Conservation (phyloP, 2,329 filamentous ascomycete species). For the Huntiella bhutanensis region DNA sequence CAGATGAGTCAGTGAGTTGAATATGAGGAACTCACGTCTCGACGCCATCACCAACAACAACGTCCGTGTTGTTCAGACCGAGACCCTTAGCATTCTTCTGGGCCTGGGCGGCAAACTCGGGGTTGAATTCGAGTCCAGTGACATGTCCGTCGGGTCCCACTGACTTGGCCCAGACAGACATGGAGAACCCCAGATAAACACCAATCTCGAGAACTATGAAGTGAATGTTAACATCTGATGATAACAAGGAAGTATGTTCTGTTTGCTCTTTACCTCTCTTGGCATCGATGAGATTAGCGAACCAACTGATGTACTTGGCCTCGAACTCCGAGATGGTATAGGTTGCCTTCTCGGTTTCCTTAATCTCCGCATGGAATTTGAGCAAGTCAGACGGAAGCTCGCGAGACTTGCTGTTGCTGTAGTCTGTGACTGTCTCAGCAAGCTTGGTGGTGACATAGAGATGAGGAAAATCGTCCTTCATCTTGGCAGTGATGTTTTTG, state of each 20-base stretch:
- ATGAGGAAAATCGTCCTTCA: slow-evolving; percentile 8
- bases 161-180: slow-evolving; percentile 14
- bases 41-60: slow-evolving; percentile 5
- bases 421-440: slow-evolving; percentile 9
- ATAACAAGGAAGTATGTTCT: neutral
- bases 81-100: neutral
- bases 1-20: neutral
- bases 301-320: slow-evolving; percentile 9
- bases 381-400: slow-evolving; percentile 1
- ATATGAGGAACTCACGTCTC: neutral
- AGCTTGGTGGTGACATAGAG: slow-evolving; percentile 11
- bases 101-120: slow-evolving; percentile 1
- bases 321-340: slow-evolving; percentile 11
- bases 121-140: slow-evolving; percentile 9
- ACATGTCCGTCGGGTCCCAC: slow-evolving; percentile 15
- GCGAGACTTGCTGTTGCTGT: slow-evolving; percentile 8
- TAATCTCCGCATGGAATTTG: slow-evolving; percentile 8
- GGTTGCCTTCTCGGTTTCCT: slow-evolving; percentile 5
- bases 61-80: slow-evolving; percentile 4
- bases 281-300: slow-evolving; percentile 2
- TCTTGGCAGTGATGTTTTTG: neutral
- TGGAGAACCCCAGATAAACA: slow-evolving; percentile 16
- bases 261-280: slow-evolving; percentile 8
- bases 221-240: neutral
- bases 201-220: slow-evolving; percentile 18